These are phyloP conservation scores for Plantago ovata DNA, from an alignment of 257 asterid genomes.

Conservation along the genomic window DNA sequence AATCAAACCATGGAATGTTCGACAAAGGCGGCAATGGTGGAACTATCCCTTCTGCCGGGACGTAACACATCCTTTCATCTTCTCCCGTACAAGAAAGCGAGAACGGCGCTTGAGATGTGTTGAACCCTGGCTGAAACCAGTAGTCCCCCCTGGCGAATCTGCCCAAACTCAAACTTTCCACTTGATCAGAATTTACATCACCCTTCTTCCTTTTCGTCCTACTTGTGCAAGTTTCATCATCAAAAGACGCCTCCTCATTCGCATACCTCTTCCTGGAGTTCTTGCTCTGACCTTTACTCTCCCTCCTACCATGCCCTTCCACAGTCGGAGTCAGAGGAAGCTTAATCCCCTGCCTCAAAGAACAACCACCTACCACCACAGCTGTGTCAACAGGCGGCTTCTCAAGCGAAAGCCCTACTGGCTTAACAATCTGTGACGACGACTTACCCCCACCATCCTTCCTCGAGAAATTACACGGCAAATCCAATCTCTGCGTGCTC, in stretches of 20 bases:
- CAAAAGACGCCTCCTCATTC: conserved; percentile 47
- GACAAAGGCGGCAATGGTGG: conserved; percentile 62
- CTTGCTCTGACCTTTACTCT: conserved; percentile 46
- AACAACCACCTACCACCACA: conserved; percentile 37
- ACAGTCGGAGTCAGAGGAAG: conserved; percentile 56
- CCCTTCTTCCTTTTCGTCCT: conserved; percentile 72
- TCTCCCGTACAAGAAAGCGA: conserved; percentile 62
- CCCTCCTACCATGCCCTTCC: conserved; percentile 55
- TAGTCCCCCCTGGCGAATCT: conserved; percentile 45
- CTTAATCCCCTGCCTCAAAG: conserved; percentile 60
- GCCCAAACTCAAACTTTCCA: conserved; percentile 38
- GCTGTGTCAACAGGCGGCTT: conserved; percentile 56
- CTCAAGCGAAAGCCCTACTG: conserved; percentile 67
- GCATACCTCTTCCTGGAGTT: conserved; percentile 70
- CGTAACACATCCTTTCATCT: conserved; percentile 49
- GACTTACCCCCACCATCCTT: conserved; percentile 49
- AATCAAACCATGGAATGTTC: conserved; percentile 73
- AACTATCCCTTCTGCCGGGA: conserved; percentile 33
- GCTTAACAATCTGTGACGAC: conserved; percentile 55
- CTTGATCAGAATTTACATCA: conserved; percentile 33
- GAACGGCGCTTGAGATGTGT: conserved; percentile 46
- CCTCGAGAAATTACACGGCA: conserved; percentile 63
- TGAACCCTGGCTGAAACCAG: conserved; percentile 58
- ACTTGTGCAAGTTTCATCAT: conserved; percentile 40
- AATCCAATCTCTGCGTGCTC: conserved; percentile 95